Evolutionary conservation across 2,329 filamentous ascomycete genomes (phyloP), one percentile per base, ranked within the genome.

Genomic region (Colletotrichum sp.): DNA sequence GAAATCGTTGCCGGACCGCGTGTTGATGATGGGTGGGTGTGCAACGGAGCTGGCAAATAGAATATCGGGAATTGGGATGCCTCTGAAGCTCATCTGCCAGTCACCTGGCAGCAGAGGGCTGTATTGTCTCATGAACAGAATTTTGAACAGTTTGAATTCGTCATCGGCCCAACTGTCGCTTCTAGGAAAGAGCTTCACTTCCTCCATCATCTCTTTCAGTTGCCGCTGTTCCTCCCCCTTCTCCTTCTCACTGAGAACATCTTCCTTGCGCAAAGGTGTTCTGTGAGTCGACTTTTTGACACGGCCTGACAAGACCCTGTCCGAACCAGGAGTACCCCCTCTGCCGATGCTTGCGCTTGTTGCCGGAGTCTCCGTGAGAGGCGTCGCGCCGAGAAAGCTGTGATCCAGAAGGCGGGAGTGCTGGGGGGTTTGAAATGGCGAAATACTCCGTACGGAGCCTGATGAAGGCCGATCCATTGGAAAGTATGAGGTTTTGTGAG

Each of bases 101-200:
- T 85, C 83, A 6, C 80, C 72, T 3, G 86, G 86, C 13, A 88
- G 77, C 34, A 88, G 82, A 3, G 86, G 83, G 4, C 85, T 80
- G 72, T 86, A 83, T 74, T 86, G 83, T n/a, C 86, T 79, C 77
- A 84, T 80, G 74, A 83, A 88, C 3, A 88, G 77, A 48, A 86
- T 82, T 78, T 86, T 84, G 70, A 87, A 88, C 36, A 88, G 82
- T 3, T 78, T 80, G 34, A 86, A 85, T 78, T 91, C 90, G n/a
- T 87, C 87, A 12, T 85, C 82, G 32, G 90, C 85, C 89, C 90
- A 92, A 71, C 86, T 83, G 61, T 85, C 86, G 55, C 88, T 84
- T 28, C 85, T 85, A 0, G 85, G 85, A 68, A 86, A 87, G 2
- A 82, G 79, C 32, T 78, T 71, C 80, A 86, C 88, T 78, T 89